Base-by-base conservation (phyloP, 371 early-diverging fungal genomes). In the Mucor sp. region DNA sequence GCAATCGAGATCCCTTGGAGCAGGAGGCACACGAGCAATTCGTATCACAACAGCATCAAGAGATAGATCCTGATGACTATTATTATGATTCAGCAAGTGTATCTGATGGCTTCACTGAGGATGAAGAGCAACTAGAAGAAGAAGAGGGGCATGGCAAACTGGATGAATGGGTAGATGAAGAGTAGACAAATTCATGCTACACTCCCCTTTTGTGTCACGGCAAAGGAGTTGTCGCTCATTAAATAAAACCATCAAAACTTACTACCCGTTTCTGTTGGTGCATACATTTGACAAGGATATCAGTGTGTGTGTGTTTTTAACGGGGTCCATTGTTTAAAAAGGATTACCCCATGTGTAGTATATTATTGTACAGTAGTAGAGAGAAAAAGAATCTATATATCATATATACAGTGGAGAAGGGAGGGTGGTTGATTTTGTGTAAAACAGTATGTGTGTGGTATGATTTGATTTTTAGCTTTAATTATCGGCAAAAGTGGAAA, bases 401-500 rank as follows among this genome's bases (percentile, higher is more conserved):
- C 53, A 53, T 53, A n/a, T n/a, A n/a, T n/a, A 53, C 53, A 53
- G 12, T 23, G 53, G 27, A 53, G 53, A 53, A 53, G 53, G 53
- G 53, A 35, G 23, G 53, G 53, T 27, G 25, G 27, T 53, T 53
- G 53, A 25, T 53, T 23, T 53, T 14, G 11, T 11, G 23, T 25
- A 27, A 53, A 14, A 14, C 2, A 30, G 6, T 4, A 30, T 4
- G 30, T 30, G 30, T n/a, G 53, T 27, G 27, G 30, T 57, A 57
- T 57, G n/a, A 5, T 32, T 28, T 55, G 25, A 25, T 28, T 27
- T 4, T 53, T 23, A 32, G 9, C 25, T 62, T 61, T 72, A 74
- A 25, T 69, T 75, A 65, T 63, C 77, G 63, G 64, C 67, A 73
- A 60, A 81, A 44, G 65, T 70, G 60, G 71, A 83, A n/a, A 66